Percentiles rank a stretch among this genome's conserved stretches.
phyloP scores from a whole-genome alignment of 169 alveolate genomes.

The Sarcocystis neurona region DNA sequence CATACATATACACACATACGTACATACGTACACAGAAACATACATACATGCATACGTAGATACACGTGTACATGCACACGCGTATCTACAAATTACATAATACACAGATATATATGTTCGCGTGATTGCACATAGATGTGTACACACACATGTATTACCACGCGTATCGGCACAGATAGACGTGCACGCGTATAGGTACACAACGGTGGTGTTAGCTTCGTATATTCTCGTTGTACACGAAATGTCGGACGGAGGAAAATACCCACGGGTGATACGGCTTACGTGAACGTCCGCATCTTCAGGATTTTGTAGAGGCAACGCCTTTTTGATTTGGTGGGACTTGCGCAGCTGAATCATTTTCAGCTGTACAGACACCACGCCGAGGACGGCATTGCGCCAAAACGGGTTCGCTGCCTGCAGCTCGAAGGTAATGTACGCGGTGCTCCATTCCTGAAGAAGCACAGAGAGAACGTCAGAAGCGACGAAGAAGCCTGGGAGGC shows the following conservation, averaged over 20 bases:
- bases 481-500: neutral
- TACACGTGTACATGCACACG: no score
- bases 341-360: slow-evolving; percentile 80
- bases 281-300: slow-evolving; percentile 61
- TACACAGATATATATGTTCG: no score
- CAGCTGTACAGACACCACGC: slow-evolving; percentile 83
- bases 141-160: no score
- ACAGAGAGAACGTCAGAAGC: no score
- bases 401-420: slow-evolving; percentile 89
- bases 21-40: no score
- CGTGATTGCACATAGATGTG: no score
- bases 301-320: slow-evolving; percentile 58
- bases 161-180: neutral
- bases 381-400: slow-evolving; percentile 88
- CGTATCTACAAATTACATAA: no score
- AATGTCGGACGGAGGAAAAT: no score
- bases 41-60: no score
- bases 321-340: slow-evolving; percentile 82
- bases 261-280: neutral
- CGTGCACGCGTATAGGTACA: no score
- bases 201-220: neutral
- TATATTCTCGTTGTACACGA: neutral
- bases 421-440: slow-evolving; percentile 87
- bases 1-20: no score
- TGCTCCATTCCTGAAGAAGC: slow-evolving; percentile 79